Evolutionary conservation across 129 eudicot genomes (phyloP).

Genomic region (Flaveria robusta): DNA sequence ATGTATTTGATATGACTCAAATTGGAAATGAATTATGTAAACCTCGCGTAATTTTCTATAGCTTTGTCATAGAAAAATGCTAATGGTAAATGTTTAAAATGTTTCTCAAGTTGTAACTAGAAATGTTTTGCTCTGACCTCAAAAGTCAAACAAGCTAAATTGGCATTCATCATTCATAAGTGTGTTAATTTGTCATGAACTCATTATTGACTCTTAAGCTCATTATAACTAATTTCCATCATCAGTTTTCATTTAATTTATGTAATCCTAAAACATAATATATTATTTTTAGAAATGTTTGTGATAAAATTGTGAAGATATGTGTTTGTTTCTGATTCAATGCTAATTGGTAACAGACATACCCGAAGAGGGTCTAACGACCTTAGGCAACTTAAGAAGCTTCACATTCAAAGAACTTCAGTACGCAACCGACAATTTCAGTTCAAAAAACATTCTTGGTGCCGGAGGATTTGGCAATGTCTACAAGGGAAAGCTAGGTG

Average conservation of each 20-base stretch:
- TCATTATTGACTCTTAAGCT: background rate
- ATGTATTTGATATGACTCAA: background rate
- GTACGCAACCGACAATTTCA: slow-evolving; percentile 72
- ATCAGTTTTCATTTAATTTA: slow-evolving; percentile 4
- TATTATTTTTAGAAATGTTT: background rate
- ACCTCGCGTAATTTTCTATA: background rate
- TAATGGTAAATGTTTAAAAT: background rate
- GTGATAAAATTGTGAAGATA: background rate
- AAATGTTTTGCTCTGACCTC: slow-evolving; percentile 12
- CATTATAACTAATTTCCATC: background rate
- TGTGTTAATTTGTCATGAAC: background rate
- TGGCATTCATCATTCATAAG: background rate
- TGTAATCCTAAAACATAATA: background rate
- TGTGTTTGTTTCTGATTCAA: background rate
- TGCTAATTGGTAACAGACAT: slow-evolving; percentile 43
- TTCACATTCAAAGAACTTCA: slow-evolving; percentile 82
- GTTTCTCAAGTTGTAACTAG: background rate
- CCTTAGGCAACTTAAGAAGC: slow-evolving; percentile 72
- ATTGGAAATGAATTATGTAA: background rate
- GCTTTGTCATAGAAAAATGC: background rate
- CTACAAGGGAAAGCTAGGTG: slow-evolving; percentile 74
- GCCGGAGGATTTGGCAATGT: slow-evolving; percentile 95
- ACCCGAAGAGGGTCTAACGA: slow-evolving; percentile 68
- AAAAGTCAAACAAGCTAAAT: background rate
- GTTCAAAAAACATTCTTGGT: slow-evolving; percentile 90